phyloP scores from a whole-genome alignment of 1,139 yeast genomes.

The Debaryomyces nepalensis region DNA sequence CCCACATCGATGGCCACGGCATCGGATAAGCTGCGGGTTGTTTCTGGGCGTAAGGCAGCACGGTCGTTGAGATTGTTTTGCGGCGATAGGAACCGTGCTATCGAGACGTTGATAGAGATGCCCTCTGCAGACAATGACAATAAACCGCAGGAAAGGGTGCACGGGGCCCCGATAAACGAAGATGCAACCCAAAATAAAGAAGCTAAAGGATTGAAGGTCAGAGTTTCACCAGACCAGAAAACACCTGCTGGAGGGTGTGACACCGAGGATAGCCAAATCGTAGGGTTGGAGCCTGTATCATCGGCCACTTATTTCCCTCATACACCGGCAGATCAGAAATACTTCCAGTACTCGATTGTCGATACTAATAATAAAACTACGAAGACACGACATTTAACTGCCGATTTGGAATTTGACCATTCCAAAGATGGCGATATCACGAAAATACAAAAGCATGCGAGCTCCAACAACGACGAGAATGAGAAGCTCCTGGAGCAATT shows the following conservation, averaged over 20 bases:
- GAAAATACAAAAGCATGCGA: constrained; percentile 23
- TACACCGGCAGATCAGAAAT: constrained; percentile 27
- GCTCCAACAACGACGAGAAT: constrained; percentile 13
- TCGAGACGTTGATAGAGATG: constrained; percentile 15
- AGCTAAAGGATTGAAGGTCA: background rate
- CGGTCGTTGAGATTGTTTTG: constrained; percentile 42
- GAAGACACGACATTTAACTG: constrained; percentile 39
- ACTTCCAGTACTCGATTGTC: background rate
- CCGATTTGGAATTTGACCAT: constrained; percentile 45
- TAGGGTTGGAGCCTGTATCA: constrained; percentile 32
- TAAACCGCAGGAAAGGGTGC: constrained; percentile 6
- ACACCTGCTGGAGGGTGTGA: constrained; percentile 8
- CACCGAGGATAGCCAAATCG: constrained; percentile 9
- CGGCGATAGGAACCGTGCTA: constrained; percentile 24
- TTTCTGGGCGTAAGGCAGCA: constrained; percentile 47
- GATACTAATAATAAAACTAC: constrained; percentile 4
- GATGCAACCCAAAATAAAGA: background rate
- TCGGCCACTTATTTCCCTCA: constrained; percentile 42
- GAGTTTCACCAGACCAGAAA: background rate
- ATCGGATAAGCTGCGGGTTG: constrained; percentile 15
- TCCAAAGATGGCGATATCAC: constrained; percentile 36
- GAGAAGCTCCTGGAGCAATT: constrained; percentile 3
- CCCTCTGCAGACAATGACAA: constrained; percentile 7
- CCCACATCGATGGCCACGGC: background rate
- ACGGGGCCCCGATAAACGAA: background rate